phyloP scores from a whole-genome alignment of 2,329 filamentous ascomycete genomes.

The Aspergillus luchuensis region DNA sequence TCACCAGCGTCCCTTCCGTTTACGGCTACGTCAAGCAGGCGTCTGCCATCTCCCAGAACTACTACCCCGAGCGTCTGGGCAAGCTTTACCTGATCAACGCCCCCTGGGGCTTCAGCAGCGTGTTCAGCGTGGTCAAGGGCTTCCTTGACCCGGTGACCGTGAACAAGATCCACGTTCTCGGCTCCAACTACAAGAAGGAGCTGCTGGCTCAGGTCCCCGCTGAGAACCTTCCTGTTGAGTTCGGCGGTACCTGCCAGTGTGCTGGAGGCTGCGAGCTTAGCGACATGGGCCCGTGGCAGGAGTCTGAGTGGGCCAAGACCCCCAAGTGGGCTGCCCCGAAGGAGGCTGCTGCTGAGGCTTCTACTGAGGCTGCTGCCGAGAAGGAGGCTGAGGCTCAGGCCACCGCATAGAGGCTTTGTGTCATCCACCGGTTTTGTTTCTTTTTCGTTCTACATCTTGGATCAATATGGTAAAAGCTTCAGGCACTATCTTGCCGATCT shows the following conservation, averaged over 20 bases:
- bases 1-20: slow-evolving; percentile 78
- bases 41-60: slow-evolving; percentile 92
- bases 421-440: neutral
- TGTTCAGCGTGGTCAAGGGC: slow-evolving; percentile 84
- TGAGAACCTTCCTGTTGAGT: slow-evolving; percentile 85
- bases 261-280: slow-evolving; percentile 79
- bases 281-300: slow-evolving; percentile 84
- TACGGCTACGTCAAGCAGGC: slow-evolving; percentile 86
- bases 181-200: slow-evolving; percentile 77
- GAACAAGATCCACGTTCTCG: slow-evolving; percentile 90
- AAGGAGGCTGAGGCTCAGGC: slow-evolving; percentile 32
- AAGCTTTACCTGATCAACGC: slow-evolving; percentile 98
- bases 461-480: slow-evolving; percentile 23
- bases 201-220: slow-evolving; percentile 79
- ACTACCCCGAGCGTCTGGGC: slow-evolving; percentile 96
- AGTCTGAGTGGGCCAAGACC: slow-evolving; percentile 47
- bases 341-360: slow-evolving; percentile 32
- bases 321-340: slow-evolving; percentile 47
- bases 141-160: slow-evolving; percentile 98
- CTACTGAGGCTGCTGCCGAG: slow-evolving; percentile 31
- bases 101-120: slow-evolving; percentile 87
- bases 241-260: slow-evolving; percentile 84
- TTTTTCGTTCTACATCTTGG: slow-evolving; percentile 21
- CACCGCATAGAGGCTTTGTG: slow-evolving; percentile 31
- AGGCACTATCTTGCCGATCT: slow-evolving; percentile 11